These are phyloP conservation scores for Emergomyces africanus DNA, from an alignment of 2,329 filamentous ascomycete species.

Conservation along the genomic window DNA sequence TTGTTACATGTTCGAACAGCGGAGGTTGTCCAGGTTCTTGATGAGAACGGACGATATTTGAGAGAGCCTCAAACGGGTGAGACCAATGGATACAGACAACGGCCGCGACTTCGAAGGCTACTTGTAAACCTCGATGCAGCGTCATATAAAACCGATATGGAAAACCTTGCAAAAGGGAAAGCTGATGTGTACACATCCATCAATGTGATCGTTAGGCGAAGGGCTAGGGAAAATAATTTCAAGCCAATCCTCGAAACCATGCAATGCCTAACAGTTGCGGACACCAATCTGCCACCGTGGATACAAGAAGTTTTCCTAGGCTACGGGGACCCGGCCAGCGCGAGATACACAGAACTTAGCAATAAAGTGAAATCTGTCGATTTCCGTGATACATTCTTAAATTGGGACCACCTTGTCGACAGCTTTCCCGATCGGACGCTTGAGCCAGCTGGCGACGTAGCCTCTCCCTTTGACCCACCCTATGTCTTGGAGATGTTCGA, in stretches of 20 bases:
- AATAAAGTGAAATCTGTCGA: conserved; percentile 70
- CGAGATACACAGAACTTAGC: conserved; percentile 69
- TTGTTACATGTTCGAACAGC: conserved; percentile 65
- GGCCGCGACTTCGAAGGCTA: conserved; percentile 53
- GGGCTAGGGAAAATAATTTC: conserved; percentile 92
- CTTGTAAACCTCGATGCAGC: conserved; percentile 69
- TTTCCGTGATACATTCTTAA: conserved; percentile 85
- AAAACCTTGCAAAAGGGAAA: conserved; percentile 51
- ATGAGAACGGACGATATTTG: conserved; percentile 67
- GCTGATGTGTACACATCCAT: conserved; percentile 69
- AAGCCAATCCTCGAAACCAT: conserved; percentile 87
- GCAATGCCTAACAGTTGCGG: conserved; percentile 68
- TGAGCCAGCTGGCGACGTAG: conserved; percentile 59
- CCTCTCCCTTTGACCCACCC: conserved; percentile 68
- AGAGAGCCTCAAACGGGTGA: conserved; percentile 44
- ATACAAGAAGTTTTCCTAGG: conserved; percentile 95
- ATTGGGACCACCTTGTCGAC: conserved; percentile 89
- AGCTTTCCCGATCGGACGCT: conserved; percentile 79
- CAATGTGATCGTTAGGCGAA: conserved; percentile 74
- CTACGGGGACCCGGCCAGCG: conserved; percentile 82
- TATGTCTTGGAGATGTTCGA: conserved; percentile 65
- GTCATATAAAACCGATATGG: conserved; percentile 66
- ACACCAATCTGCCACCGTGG: conserved; percentile 79
- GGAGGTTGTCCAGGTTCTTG: conserved; percentile 71
- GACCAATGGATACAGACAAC: conserved; percentile 47